Base-by-base conservation (phyloP, 1,139 yeast genomes). In the Wickerhamomyces sp. region DNA sequence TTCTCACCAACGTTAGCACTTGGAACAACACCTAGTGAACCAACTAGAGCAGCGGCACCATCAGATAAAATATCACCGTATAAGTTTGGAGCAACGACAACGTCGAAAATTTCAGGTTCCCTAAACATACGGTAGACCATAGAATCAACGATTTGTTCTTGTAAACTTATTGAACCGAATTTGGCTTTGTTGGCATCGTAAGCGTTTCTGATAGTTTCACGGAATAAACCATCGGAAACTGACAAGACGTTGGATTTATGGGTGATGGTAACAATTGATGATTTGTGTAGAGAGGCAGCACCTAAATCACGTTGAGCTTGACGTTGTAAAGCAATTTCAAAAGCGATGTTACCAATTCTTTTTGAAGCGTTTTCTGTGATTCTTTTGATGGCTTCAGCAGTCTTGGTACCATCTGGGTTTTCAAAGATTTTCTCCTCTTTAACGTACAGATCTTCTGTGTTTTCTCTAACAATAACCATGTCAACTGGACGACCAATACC, bases 111-210 rank as follows among this genome's bases (percentile, higher is more conserved):
- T 64, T 90, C 91, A 44, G 99, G 99, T 69, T 93, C 97, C 69
- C 97, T 83, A 81, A 93, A 93, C 91, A 93, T 81, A 67, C 96
- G 81, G 80, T 93, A 93, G 49, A 93, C 99, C 99, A 94, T 93
- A 27, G 98, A 90, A 73, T 93, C 99, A 43, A 93, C 98, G 64
- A 93, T 91, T 74, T 93, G 99, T 72, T 93, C 99, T 65, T 87
- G 87, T 69, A 89, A 77, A 39, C 72, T 76, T 48, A 90, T 73
- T 36, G 76, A 64, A 29, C 73, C 73, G 64, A 76, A 87, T 57
- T 71, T 68, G 47, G 72, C 81, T 47, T 72, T 69, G 69, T 83
- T 78, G 49, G 79, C 75, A 56, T 84, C 84, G 69, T 85, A 90
- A 42, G 87, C 84, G 49, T 77, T 76, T 64, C 82, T 83, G 65